phyloP scores from a whole-genome alignment of 306 rosid genomes.

The Citrullus colocynthis region DNA sequence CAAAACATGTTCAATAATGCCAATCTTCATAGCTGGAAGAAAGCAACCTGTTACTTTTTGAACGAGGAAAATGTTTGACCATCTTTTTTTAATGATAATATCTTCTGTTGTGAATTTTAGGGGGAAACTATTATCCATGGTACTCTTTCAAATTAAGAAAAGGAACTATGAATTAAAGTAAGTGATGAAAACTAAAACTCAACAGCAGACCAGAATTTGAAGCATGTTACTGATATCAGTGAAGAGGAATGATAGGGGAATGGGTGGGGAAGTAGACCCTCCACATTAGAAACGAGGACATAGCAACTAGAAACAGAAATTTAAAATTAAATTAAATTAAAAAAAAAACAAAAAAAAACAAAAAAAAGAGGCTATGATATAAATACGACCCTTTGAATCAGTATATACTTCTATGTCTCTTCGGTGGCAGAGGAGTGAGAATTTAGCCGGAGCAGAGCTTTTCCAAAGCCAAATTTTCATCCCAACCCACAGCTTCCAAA shows the following conservation, averaged over 20 bases:
- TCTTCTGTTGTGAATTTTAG: background rate
- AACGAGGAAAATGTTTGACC: too few species aligned
- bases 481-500: slow-evolving; percentile 88
- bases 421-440: background rate
- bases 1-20: too few species aligned
- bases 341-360: too few species aligned
- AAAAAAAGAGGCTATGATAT: background rate
- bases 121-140: background rate
- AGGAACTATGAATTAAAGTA: background rate
- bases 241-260: background rate
- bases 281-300: background rate
- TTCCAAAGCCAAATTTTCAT: slow-evolving; percentile 93
- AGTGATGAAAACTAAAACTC: background rate
- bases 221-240: background rate
- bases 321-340: too few species aligned
- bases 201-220: background rate
- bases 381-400: background rate
- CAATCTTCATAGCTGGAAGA: too few species aligned
- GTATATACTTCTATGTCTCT: background rate
- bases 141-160: background rate
- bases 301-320: background rate
- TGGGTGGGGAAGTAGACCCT: background rate
- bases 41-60: too few species aligned
- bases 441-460: slow-evolving; percentile 50
- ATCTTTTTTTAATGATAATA: too few species aligned